Conservation (phyloP, 1,284 basidiomycete species). For the Cryptococcus sp. region DNA sequence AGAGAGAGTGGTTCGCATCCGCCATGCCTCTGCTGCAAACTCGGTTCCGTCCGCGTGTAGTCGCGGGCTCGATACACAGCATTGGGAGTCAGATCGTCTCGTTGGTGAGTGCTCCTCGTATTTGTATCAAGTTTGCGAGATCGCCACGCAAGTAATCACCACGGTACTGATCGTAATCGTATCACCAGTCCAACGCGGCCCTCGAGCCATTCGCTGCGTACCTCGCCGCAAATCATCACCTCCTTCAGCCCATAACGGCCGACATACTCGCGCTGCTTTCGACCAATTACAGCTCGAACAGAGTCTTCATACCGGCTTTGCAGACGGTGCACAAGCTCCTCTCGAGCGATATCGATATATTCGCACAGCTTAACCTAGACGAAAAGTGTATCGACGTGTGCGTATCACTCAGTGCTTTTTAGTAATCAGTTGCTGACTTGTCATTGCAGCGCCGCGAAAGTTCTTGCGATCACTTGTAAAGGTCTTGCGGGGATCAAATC, state of each 20-base stretch:
- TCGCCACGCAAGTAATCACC: too few species aligned
- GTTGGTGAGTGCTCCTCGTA: conserved; percentile 62
- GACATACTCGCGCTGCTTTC: conserved; percentile 61
- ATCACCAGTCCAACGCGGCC: conserved; percentile 18
- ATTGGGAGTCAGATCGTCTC: conserved; percentile 77
- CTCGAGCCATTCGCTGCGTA: conserved; percentile 54
- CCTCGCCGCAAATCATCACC: conserved; percentile 58
- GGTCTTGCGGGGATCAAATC: conserved; percentile 63
- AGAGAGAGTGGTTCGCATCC: conserved; percentile 62
- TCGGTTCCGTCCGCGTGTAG: conserved; percentile 60
- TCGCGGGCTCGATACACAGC: conserved; percentile 74
- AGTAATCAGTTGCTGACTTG: neutral
- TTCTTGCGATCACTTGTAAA: conserved; percentile 18
- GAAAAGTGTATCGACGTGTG: conserved; percentile 54
- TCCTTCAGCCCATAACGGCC: conserved; percentile 59
- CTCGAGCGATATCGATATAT: conserved; percentile 49
- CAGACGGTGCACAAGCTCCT: conserved; percentile 72
- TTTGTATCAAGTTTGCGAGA: too few species aligned
- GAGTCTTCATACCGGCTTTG: conserved; percentile 72
- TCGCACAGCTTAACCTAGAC: conserved; percentile 58
- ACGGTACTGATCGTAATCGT: neutral
- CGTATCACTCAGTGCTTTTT: neutral
- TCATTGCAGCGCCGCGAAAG: conserved; percentile 2
- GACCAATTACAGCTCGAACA: conserved; percentile 64
- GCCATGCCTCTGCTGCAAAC: conserved; percentile 67